phyloP scores from a whole-genome alignment of 2,329 filamentous ascomycete species.

The Paraphaeosphaeria sporulosa region DNA sequence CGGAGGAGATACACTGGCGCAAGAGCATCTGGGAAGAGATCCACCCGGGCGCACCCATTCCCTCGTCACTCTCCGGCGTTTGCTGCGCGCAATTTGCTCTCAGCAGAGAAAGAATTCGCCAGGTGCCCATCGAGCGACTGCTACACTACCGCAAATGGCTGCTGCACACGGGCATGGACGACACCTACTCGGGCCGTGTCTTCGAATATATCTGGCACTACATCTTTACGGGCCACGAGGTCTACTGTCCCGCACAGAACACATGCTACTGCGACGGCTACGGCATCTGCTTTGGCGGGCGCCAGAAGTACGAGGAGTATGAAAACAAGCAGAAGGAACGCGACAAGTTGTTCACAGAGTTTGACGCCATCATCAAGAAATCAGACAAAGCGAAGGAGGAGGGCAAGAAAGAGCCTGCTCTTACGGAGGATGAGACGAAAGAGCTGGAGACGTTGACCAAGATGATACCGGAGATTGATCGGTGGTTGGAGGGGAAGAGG shows the following conservation, averaged over 20 bases:
- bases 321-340: slow-evolving; percentile 55
- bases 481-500: slow-evolving; percentile 36
- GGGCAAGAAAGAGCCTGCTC: slow-evolving; percentile 31
- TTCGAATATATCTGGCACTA: slow-evolving; percentile 53
- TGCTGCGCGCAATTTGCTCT: slow-evolving; percentile 67
- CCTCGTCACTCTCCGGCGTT: slow-evolving; percentile 50
- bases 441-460: slow-evolving; percentile 31
- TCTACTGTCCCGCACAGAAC: slow-evolving; percentile 49
- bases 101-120: slow-evolving; percentile 56
- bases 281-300: slow-evolving; percentile 66
- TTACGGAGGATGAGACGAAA: slow-evolving; percentile 30
- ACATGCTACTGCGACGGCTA: slow-evolving; percentile 70
- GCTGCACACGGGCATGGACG: slow-evolving; percentile 45
- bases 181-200: slow-evolving; percentile 48
- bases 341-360: slow-evolving; percentile 50
- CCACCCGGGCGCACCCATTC: slow-evolving; percentile 51
- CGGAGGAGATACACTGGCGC: slow-evolving; percentile 49
- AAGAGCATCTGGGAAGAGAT: slow-evolving; percentile 49
- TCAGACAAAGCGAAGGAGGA: slow-evolving; percentile 43
- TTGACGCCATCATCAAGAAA: slow-evolving; percentile 51
- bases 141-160: slow-evolving; percentile 63
- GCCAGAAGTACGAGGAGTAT: slow-evolving; percentile 58
- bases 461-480: slow-evolving; percentile 33
- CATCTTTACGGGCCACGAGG: slow-evolving; percentile 50
- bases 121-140: slow-evolving; percentile 60